Base-by-base conservation (phyloP, 371 early-diverging fungal genomes). In the Conidiobolus incongruus region DNA sequence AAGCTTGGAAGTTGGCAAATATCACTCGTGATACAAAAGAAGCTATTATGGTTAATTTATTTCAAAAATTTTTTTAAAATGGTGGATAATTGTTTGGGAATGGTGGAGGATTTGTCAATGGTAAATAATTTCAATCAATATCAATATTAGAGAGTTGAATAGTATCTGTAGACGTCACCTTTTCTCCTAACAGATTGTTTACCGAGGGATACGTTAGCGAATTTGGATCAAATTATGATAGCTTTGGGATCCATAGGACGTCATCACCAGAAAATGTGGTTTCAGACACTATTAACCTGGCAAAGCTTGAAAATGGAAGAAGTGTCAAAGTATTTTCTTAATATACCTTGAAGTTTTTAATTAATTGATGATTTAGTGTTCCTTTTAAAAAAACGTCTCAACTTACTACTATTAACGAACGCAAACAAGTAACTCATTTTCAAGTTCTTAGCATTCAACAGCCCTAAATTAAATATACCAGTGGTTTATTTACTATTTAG, bases 261-360 rank as follows among this genome's bases (percentile, higher is more conserved):
- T 6, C 41, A 40, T 19, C 13, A 17, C 15, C 41, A 23, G 8
- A 17, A 21, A 6, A 11, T 40, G 10, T 28, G 6, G 10, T 17
- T 29, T 10, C 11, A 40, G 7, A 26, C 41, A 8, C n/a, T 40
- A n/a, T 40, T 40, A 17, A 40, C 41, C 4, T 40, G 41, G 41
- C 41, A 17, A 12, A 40, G 21, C 15, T 17, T 40, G 4, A 40
- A 40, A 32, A 7, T n/a, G 8, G 22, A n/a, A 1, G 17, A 10
- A 29, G 28, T n/a, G 29, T 10, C 22, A 31, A 17, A 15, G 12
- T 28, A 40, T 26, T 7, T 6, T 29, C 7, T 17, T 40, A 17
- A 10, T n/a, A 15, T 26, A 5, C 24, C n/a, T n/a, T n/a, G n/a
- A n/a, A 16, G 13, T 28, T 29, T n/a, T 8, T 23, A 40, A 26